These are phyloP conservation scores for Teratosphaeriaceae sp. DNA, from an alignment of 2,329 filamentous ascomycete genomes.

Conservation along the genomic window DNA sequence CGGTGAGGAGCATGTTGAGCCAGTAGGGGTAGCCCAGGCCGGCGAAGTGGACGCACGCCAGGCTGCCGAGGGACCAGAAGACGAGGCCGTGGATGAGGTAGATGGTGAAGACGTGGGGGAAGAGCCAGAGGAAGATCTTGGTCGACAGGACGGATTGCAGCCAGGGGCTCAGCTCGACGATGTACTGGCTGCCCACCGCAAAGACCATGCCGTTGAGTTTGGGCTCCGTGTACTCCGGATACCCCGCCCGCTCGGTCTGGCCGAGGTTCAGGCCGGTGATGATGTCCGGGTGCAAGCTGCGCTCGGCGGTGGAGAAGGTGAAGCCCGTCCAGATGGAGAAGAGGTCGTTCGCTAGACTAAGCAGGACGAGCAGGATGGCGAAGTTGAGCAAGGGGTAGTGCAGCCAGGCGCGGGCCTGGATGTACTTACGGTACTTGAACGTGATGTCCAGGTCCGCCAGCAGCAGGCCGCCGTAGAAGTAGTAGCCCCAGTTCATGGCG, in stretches of 20 bases:
- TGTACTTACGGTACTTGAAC: constrained; percentile 37
- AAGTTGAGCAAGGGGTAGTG: constrained; percentile 33
- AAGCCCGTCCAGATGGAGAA: constrained; percentile 31
- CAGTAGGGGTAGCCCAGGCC: constrained; percentile 27
- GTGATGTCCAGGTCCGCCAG: constrained; percentile 42
- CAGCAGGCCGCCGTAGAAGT: constrained; percentile 40
- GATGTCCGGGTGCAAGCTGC: constrained; percentile 38
- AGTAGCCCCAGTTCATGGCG: constrained; percentile 40
- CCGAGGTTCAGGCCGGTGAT: constrained; percentile 31
- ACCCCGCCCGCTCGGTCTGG: constrained; percentile 30
- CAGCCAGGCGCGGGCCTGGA: constrained; percentile 28
- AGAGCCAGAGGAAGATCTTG: constrained; percentile 36
- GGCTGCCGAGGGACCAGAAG: constrained; percentile 38
- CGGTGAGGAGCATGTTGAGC: constrained; percentile 32
- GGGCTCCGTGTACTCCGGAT: constrained; percentile 39
- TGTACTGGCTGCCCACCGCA: constrained; percentile 25
- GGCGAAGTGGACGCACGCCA: constrained; percentile 33
- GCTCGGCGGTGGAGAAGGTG: constrained; percentile 29
- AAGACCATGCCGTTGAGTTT: constrained; percentile 41
- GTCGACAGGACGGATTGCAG: constrained; percentile 37
- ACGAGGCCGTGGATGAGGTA: constrained; percentile 44
- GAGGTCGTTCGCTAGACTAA: constrained; percentile 34
- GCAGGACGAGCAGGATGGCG: constrained; percentile 30
- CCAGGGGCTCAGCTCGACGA: constrained; percentile 30
- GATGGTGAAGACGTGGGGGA: constrained; percentile 46